Percentiles rank a stretch among this genome's conserved stretches.
Evolutionary conservation across 2,329 filamentous ascomycete genomes (phyloP).

Genomic region (Claviceps sp.): DNA sequence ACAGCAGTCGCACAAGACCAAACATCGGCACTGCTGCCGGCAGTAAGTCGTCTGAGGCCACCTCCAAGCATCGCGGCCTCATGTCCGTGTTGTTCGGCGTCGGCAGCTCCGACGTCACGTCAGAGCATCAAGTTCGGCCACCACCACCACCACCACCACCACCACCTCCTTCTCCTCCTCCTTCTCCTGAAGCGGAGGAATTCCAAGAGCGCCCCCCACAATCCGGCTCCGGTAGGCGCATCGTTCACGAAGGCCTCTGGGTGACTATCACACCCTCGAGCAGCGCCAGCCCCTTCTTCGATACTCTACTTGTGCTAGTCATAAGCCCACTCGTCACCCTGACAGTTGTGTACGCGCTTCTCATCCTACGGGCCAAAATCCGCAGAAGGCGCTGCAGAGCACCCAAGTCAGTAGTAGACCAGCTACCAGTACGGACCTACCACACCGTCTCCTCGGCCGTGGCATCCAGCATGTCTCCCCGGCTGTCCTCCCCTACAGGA

Average conservation of each 20-base stretch:
- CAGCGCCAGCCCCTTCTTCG: constrained; percentile 85
- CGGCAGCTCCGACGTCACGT: constrained; percentile 18
- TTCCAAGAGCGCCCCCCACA: constrained; percentile 5
- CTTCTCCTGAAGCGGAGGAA: constrained; percentile 11
- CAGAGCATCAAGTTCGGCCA: constrained; percentile 10
- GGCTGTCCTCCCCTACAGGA: constrained; percentile 48
- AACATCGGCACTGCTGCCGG: background rate
- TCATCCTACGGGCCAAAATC: constrained; percentile 78
- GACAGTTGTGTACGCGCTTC: constrained; percentile 79
- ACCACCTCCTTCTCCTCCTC: constrained; percentile 8
- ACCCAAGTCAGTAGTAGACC: constrained; percentile 92
- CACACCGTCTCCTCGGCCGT: constrained; percentile 59
- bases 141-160: constrained; percentile 11
- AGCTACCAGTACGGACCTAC: constrained; percentile 88
- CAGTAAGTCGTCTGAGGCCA: constrained; percentile 18
- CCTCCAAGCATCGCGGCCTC: constrained; percentile 22
- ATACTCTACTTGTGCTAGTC: constrained; percentile 91
- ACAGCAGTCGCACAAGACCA: background rate
- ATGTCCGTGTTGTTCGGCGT: constrained; percentile 38
- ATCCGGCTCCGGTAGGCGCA: background rate
- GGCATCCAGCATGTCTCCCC: constrained; percentile 33
- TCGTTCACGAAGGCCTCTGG: constrained; percentile 62
- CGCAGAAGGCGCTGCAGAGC: constrained; percentile 84
- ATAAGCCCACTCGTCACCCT: constrained; percentile 86
- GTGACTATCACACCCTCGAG: constrained; percentile 90